Base-by-base conservation (phyloP, 495 filamentous ascomycete genomes). In the Penicillium canariense region DNA sequence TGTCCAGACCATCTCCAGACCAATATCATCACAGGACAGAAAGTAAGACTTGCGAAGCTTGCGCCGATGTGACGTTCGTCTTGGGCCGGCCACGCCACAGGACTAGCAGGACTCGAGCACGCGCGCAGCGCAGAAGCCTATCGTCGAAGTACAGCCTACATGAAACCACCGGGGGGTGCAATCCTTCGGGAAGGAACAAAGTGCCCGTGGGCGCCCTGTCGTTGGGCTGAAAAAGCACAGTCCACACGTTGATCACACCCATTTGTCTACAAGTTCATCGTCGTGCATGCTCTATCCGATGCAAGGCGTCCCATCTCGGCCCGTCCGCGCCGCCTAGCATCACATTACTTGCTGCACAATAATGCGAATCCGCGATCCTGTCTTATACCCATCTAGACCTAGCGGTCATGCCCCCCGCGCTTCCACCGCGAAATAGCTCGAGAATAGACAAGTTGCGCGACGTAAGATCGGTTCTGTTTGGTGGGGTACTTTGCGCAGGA, bases 191-290 rank as follows among this genome's bases (percentile, higher is more conserved):
- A 49, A 17, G 32, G 5, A 30, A 22, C 17, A 18, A 28, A 8
- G n/a, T 17, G 7, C 26, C 43, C 43, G n/a, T 30, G 25, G 10
- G 36, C 31, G 18, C 44, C 44, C 44, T 43, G 15, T 22, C 44
- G 52, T 49, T 32, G 36, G 52, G 52, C 45, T 49, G 36, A 55
- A 47, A 32, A 51, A 52, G 42, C 50, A 30, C 39, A 44, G 34
- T 53, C 34, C 34, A 17, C 34, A 40, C 12, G 32, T 39, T 31
- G 18, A 45, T 53, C 50, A 20, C 39, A 15, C 42, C 40, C 28
- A n/a, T n/a, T 27, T 25, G 27, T 32, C 31, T 4, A 31, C 25
- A 20, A 17, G 23, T 30, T 45, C 5, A 18, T 34, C 50, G n/a
- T 23, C 43, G 34, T 36, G 26, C 49, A 32, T 48, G 25, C 14